These are phyloP conservation scores for Piper longum DNA, from an alignment of 164 flowering plant genomes.

Conservation along the genomic window DNA sequence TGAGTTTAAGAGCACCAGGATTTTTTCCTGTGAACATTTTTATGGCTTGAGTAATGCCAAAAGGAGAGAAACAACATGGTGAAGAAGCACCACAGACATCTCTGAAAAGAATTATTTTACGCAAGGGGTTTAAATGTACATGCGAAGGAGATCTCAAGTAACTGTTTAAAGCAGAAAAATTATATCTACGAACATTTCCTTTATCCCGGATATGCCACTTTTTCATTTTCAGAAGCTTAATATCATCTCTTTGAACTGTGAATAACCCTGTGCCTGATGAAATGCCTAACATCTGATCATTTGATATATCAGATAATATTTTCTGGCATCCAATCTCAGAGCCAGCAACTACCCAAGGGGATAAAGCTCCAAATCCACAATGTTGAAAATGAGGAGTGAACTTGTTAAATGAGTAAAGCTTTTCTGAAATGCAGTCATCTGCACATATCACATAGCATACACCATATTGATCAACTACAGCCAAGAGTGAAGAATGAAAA, in stretches of 20 bases:
- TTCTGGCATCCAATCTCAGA: conserved; percentile 49
- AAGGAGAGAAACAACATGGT: conserved; percentile 48
- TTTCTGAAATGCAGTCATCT: conserved; percentile 27
- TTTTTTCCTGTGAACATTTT: conserved; percentile 14
- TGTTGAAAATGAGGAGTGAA: conserved; percentile 28
- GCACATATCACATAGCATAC: conserved; percentile 41
- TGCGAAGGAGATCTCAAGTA: conserved; percentile 13
- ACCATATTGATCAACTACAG: conserved; percentile 67
- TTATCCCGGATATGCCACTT: conserved; percentile 8
- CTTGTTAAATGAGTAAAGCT: conserved; percentile 16
- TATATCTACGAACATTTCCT: conserved; percentile 9
- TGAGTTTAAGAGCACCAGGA: conserved; percentile 24
- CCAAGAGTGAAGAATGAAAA: conserved; percentile 50
- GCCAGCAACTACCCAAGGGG: conserved; percentile 69
- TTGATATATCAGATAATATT: conserved; percentile 16
- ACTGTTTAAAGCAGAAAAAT: conserved; percentile 29
- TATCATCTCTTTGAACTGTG: conserved; percentile 5
- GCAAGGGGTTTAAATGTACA: conserved; percentile 15
- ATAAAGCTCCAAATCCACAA: conserved; percentile 33
- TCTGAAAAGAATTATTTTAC: conserved; percentile 55
- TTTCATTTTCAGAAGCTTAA: conserved; percentile 6
- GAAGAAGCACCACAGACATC: conserved; percentile 30
- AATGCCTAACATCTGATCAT: conserved; percentile 1
- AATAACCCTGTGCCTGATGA: conserved; percentile 7
- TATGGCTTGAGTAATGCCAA: conserved; percentile 62